Evolutionary conservation across 2,329 filamentous ascomycete genomes (phyloP).

Genomic region (Ophiostoma ulmi): DNA sequence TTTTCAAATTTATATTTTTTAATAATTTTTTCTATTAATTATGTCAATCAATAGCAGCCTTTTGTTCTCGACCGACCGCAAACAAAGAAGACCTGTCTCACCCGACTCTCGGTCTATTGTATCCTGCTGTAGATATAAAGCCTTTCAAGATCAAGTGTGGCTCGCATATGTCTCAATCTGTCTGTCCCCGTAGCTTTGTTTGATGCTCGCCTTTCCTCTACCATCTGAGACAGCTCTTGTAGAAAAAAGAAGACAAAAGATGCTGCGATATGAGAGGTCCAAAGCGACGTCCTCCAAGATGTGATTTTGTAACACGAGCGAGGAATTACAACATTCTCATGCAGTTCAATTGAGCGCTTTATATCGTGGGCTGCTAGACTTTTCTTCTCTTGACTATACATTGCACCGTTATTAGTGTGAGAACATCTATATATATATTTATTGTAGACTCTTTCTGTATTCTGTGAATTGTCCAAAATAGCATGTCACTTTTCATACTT

Average conservation of each 20-base stretch:
- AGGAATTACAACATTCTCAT: too few species aligned
- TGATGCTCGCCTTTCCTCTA: background rate
- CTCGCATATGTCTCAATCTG: background rate
- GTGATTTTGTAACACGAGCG: background rate
- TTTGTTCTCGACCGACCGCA: background rate
- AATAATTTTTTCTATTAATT: background rate
- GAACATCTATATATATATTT: too few species aligned
- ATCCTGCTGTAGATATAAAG: background rate
- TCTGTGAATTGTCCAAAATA: too few species aligned
- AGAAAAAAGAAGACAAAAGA: background rate
- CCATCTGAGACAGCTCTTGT: background rate
- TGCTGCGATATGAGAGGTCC: background rate
- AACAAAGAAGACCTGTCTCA: constrained; percentile 1
- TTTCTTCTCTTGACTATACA: too few species aligned
- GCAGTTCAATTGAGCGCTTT: too few species aligned
- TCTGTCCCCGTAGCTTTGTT: background rate
- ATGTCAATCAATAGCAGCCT: background rate
- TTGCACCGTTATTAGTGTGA: too few species aligned
- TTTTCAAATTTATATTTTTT: background rate
- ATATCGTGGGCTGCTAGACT: too few species aligned
- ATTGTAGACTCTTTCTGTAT: too few species aligned
- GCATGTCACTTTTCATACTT: too few species aligned
- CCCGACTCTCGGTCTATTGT: background rate
- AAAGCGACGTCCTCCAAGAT: background rate
- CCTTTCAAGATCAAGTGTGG: background rate